phyloP scores from a whole-genome alignment of 768 basidiomycete genomes.

The Lactifluus pinguis region DNA sequence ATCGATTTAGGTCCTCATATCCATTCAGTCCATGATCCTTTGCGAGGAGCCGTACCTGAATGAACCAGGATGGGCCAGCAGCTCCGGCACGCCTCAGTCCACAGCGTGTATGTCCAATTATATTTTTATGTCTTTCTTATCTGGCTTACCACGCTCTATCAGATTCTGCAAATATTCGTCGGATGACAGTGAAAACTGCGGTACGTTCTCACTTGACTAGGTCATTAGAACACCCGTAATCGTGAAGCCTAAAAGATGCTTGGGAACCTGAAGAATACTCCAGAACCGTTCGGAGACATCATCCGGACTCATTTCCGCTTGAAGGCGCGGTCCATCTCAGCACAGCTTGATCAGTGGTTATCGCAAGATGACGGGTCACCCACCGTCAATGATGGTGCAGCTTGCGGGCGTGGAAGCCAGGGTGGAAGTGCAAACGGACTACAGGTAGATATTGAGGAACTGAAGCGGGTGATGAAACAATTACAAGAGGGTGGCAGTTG shows the following conservation, averaged over 20 bases:
- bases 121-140: background rate
- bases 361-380: constrained; percentile 61
- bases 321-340: constrained; percentile 59
- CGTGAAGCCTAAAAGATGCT: constrained; percentile 51
- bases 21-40: constrained; percentile 94
- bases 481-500: constrained; percentile 14
- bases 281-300: constrained; percentile 79
- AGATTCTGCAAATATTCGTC: constrained; percentile 88
- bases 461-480: constrained; percentile 50
- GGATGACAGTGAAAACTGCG: constrained; percentile 88
- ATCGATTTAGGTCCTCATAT: constrained; percentile 61
- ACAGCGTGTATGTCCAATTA: constrained; percentile 50
- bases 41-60: constrained; percentile 92
- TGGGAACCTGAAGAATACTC: constrained; percentile 69
- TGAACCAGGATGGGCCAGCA: constrained; percentile 80
- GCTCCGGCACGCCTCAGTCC: constrained; percentile 66
- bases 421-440: constrained; percentile 50
- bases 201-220: constrained; percentile 32
- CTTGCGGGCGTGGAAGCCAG: constrained; percentile 28
- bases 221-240: background rate
- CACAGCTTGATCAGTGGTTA: constrained; percentile 78
- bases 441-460: constrained; percentile 59
- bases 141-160: constrained; percentile 12
- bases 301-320: constrained; percentile 87
- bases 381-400: constrained; percentile 48